phyloP scores from a whole-genome alignment of 768 basidiomycete genomes.

The Suillus cothurnatus region DNA sequence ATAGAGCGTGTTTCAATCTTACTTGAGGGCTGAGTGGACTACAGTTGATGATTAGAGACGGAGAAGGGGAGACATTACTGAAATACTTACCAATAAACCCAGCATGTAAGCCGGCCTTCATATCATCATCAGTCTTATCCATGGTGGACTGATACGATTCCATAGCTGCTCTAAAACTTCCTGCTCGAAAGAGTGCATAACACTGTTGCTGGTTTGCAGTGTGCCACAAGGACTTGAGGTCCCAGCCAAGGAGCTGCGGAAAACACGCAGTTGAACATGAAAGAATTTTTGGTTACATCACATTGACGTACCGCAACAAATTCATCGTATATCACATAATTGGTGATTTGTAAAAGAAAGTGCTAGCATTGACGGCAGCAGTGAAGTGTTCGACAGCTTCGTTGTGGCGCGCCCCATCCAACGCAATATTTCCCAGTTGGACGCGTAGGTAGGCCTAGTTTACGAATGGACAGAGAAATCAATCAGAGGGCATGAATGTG shows the following conservation, averaged over 20 bases:
- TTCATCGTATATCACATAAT: background rate
- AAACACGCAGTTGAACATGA: background rate
- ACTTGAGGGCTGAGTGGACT: background rate
- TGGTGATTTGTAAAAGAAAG: background rate
- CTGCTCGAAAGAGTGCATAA: too few relatives aligned
- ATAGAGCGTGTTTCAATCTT: background rate
- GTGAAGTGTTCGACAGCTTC: background rate
- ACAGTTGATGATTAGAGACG: background rate
- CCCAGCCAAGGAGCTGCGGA: too few relatives aligned
- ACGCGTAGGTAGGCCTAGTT: background rate
- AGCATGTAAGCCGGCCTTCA: too few relatives aligned
- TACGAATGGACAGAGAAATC: background rate
- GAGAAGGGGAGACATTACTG: too few relatives aligned
- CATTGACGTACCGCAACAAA: background rate
- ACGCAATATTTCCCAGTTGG: background rate
- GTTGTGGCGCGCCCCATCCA: background rate
- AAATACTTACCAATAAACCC: too few relatives aligned
- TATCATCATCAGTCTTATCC: too few relatives aligned
- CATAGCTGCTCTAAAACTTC: too few relatives aligned
- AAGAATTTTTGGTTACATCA: background rate
- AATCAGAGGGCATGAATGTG: background rate
- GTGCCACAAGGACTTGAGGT: too few relatives aligned
- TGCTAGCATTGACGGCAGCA: background rate
- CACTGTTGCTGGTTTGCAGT: too few relatives aligned
- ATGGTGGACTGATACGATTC: too few relatives aligned